phyloP scores from a whole-genome alignment of 139 green algal genomes.

The Zygnema cylindricum region DNA sequence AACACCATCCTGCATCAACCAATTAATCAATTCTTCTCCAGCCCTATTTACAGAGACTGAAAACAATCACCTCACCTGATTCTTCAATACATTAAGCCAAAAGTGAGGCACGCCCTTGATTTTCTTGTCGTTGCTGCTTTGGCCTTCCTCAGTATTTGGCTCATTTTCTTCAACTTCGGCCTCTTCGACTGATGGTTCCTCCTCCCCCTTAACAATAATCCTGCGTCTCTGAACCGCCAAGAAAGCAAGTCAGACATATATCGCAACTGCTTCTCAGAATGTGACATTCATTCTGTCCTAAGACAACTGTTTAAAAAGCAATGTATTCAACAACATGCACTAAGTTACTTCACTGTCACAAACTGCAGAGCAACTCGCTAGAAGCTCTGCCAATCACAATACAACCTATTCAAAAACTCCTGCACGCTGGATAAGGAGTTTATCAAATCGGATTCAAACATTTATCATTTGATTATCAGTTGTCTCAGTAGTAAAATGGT shows the following conservation, averaged over 20 bases:
- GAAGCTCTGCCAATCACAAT: not conserved
- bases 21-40: not conserved
- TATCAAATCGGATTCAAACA: too few species aligned
- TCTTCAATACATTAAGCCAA: constrained; percentile 25
- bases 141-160: not conserved
- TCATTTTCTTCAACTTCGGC: not conserved
- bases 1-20: not conserved
- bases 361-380: not conserved
- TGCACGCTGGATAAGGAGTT: not conserved
- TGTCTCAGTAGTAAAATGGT: not conserved
- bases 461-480: too few species aligned
- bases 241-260: not conserved
- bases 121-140: not conserved
- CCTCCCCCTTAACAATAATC: constrained; percentile 16
- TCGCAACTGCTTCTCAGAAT: not conserved
- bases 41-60: too few species aligned
- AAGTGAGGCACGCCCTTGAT: not conserved
- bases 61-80: constrained; percentile 7
- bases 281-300: not conserved
- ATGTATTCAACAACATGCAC: not conserved
- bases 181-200: constrained; percentile 17
- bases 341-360: not conserved
- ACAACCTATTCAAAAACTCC: not conserved
- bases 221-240: not conserved
- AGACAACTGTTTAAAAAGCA: not conserved